Percentiles rank a stretch among this genome's conserved stretches.
These are phyloP conservation scores for Ascochyta pisi DNA, from an alignment of 2,329 filamentous ascomycete genomes.

Conservation along the genomic window DNA sequence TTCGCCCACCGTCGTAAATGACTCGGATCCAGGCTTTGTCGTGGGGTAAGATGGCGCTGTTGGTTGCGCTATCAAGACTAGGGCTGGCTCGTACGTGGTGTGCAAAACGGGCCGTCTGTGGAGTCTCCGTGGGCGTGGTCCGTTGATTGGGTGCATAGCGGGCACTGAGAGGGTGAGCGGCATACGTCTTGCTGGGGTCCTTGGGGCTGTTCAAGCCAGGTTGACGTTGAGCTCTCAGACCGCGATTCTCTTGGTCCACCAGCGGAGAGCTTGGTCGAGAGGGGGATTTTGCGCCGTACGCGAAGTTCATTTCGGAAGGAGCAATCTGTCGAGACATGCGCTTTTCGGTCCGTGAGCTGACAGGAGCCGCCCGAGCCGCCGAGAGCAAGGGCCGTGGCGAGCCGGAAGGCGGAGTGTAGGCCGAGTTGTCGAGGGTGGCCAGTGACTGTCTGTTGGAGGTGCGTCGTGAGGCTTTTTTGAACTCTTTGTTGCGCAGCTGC, in stretches of 20 bases:
- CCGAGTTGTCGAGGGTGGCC: slow-evolving; percentile 74
- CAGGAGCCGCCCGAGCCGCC: slow-evolving; percentile 51
- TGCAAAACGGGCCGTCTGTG: slow-evolving; percentile 67
- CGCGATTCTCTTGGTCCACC: slow-evolving; percentile 62
- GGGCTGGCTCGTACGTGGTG: slow-evolving; percentile 80
- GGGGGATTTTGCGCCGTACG: slow-evolving; percentile 59
- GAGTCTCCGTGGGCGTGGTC: slow-evolving; percentile 67
- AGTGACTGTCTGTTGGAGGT: slow-evolving; percentile 83
- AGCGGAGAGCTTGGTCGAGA: slow-evolving; percentile 77
- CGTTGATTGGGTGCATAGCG: slow-evolving; percentile 48
- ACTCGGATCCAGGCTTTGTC: slow-evolving; percentile 91
- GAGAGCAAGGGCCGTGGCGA: slow-evolving; percentile 69
- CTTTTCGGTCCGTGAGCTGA: slow-evolving; percentile 55
- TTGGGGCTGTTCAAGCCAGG: slow-evolving; percentile 63
- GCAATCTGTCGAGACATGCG: slow-evolving; percentile 57
- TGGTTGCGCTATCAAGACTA: slow-evolving; percentile 78
- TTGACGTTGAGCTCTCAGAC: slow-evolving; percentile 65
- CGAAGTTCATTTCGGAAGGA: slow-evolving; percentile 52
- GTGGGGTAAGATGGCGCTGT: slow-evolving; percentile 80
- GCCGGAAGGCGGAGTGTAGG: slow-evolving; percentile 66
- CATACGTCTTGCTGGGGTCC: slow-evolving; percentile 61
- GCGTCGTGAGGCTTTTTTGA: slow-evolving; percentile 66
- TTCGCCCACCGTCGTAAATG: slow-evolving; percentile 89
- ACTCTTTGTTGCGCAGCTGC: slow-evolving; percentile 57
- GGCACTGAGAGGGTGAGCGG: slow-evolving; percentile 61